Conservation (phyloP, 1,284 basidiomycete genomes). For the Sporisorium exsertum region DNA sequence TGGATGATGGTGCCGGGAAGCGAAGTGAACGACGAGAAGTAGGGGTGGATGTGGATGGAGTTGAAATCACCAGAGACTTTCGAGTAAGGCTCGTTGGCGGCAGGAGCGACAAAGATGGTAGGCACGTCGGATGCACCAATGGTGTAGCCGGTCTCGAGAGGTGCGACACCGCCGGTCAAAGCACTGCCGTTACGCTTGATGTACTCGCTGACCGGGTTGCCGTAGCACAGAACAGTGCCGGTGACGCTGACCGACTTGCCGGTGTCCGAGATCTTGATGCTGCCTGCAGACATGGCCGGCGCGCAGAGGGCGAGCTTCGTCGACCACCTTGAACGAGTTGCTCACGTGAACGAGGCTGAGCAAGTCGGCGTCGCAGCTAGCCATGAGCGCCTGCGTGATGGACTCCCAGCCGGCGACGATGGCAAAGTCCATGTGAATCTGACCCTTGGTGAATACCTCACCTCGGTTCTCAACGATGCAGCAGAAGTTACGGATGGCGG, state of each 20-base stretch:
- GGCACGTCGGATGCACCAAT: too few relatives aligned
- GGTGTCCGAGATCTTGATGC: conserved; percentile 87
- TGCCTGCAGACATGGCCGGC: conserved; percentile 90
- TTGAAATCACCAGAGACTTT: conserved; percentile 95
- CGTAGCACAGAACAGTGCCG: too few relatives aligned
- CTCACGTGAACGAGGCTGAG: conserved; percentile 95
- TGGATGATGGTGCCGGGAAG: conserved; percentile 97
- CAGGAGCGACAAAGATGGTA: too few relatives aligned
- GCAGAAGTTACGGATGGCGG: too few relatives aligned
- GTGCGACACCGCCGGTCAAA: too few relatives aligned
- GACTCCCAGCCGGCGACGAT: conserved; percentile 90
- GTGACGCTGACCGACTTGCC: conserved; percentile 76
- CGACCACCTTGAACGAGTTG: conserved; percentile 90
- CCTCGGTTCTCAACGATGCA: too few relatives aligned
- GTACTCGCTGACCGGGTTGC: too few relatives aligned
- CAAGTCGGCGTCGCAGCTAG: conserved; percentile 71
- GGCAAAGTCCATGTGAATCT: conserved; percentile 93
- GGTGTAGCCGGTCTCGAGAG: too few relatives aligned
- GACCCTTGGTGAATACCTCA: too few relatives aligned
- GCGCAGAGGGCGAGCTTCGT: conserved; percentile 80
- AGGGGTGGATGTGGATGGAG: conserved; percentile 96
- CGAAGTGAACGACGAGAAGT: conserved; percentile 92
- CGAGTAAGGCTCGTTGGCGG: conserved; percentile 91
- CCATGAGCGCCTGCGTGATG: conserved; percentile 62
- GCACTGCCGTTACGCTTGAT: too few relatives aligned